phyloP scores from a whole-genome alignment of 2,329 filamentous ascomycete species.

The Claviceps humidiphila region DNA sequence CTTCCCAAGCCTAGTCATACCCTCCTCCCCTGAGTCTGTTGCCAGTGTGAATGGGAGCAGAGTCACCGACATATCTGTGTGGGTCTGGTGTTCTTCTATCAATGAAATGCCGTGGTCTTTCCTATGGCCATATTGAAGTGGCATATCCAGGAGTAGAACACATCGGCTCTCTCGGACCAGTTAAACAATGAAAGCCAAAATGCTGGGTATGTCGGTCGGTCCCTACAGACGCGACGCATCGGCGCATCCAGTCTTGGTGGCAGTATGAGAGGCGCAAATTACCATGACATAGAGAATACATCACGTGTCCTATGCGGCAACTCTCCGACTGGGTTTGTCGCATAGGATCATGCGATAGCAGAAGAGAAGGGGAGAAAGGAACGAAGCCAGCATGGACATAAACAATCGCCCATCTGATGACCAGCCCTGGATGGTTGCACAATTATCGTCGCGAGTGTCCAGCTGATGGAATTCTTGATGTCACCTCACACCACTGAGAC shows the following conservation, averaged over 20 bases:
- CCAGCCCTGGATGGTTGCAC: background rate
- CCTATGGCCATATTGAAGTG: constrained; percentile 2
- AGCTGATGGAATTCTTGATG: constrained; percentile 2
- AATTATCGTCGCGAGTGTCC: background rate
- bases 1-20: background rate
- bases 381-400: constrained; percentile 2
- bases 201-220: background rate
- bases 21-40: constrained; percentile 1
- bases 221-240: constrained; percentile 1
- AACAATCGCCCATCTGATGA: background rate
- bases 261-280: constrained; percentile 1
- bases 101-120: constrained; percentile 4
- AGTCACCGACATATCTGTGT: constrained; percentile 5
- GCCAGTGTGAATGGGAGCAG: constrained; percentile 7
- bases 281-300: constrained; percentile 5
- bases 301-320: constrained; percentile 7
- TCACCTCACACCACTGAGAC: background rate
- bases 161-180: background rate
- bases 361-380: background rate
- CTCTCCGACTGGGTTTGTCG: background rate
- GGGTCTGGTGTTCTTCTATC: constrained; percentile 4
- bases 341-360: constrained; percentile 5
- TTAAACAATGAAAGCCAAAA: constrained; percentile 1
- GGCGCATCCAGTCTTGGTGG: background rate
- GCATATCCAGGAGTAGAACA: background rate